Evolutionary conservation across 2,329 filamentous ascomycete species (phyloP).

Genomic region (Pseudocercospora pini-densiflorae): DNA sequence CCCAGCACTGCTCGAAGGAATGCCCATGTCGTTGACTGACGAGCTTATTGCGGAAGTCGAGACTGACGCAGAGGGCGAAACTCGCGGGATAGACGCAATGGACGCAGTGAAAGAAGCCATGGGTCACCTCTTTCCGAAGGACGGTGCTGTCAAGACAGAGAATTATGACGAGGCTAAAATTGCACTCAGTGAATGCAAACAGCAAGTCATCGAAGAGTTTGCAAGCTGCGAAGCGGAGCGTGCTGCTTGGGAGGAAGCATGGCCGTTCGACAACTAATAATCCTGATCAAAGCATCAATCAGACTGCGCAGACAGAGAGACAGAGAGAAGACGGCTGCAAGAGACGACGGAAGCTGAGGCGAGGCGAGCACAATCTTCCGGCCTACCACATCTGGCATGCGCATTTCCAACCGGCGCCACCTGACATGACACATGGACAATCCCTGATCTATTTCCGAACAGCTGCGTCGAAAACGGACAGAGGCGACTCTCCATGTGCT

Average conservation of each 20-base stretch:
- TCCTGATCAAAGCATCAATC: too few species aligned
- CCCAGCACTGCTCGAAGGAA: neutral
- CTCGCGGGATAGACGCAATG: too few species aligned
- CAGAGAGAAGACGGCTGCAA: too few species aligned
- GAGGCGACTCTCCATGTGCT: neutral
- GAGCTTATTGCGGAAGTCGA: too few species aligned
- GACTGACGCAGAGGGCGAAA: too few species aligned
- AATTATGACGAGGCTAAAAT: conserved; percentile 13
- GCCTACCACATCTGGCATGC: neutral
- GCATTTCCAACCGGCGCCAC: neutral
- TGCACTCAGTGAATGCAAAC: conserved; percentile 12
- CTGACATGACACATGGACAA: neutral
- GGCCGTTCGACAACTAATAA: conserved; percentile 15
- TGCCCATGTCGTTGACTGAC: too few species aligned
- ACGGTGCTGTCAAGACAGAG: neutral
- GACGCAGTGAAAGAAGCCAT: too few species aligned
- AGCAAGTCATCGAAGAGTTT: conserved; percentile 21
- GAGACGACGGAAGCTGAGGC: neutral
- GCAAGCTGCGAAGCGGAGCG: conserved; percentile 19
- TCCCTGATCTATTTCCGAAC: neutral
- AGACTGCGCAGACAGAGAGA: too few species aligned
- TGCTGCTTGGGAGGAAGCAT: conserved; percentile 14
- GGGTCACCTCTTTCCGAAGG: too few species aligned
- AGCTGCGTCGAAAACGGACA: neutral
- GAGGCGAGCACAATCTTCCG: neutral